phyloP scores from a whole-genome alignment of 1,284 basidiomycete genomes.

The Melampsora americana region DNA sequence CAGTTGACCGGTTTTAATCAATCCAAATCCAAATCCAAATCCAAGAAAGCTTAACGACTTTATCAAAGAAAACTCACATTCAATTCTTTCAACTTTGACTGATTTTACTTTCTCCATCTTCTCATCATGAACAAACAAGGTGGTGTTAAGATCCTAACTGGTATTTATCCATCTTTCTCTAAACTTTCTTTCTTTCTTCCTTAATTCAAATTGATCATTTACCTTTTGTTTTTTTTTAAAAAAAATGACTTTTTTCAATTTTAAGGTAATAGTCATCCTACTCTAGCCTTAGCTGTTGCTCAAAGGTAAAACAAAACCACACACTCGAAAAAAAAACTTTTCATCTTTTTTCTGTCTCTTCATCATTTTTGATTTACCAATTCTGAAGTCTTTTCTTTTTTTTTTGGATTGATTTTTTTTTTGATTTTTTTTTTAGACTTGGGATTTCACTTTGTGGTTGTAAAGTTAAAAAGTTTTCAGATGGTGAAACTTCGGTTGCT shows the following conservation, averaged over 20 bases:
- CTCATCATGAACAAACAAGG: constrained; percentile 30
- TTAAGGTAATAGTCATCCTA: constrained; percentile 98
- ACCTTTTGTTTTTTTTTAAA: constrained; percentile 47
- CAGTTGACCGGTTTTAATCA: no score
- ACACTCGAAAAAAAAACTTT: not conserved
- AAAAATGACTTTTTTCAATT: no score
- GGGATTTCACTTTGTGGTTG: constrained; percentile 84
- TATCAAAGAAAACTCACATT: no score
- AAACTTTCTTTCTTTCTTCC: not conserved
- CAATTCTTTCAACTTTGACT: no score
- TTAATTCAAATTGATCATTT: no score
- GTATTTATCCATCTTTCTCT: not conserved
- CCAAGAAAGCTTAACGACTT: no score
- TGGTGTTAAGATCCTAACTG: constrained; percentile 35
- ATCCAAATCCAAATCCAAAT: no score
- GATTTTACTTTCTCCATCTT: no score
- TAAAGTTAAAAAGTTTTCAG: constrained; percentile 92
- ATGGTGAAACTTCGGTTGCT: constrained; percentile 65
- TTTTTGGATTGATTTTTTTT: constrained; percentile 57
- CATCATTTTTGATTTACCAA: no score
- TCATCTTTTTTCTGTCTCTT: no score
- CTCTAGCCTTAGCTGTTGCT: constrained; percentile 88
- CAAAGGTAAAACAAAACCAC: constrained; percentile 65
- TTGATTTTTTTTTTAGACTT: constrained; percentile 67
- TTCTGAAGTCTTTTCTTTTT: constrained; percentile 56